Conservation (phyloP, 352 stramenopile species). For the Phytopythium montanum region DNA sequence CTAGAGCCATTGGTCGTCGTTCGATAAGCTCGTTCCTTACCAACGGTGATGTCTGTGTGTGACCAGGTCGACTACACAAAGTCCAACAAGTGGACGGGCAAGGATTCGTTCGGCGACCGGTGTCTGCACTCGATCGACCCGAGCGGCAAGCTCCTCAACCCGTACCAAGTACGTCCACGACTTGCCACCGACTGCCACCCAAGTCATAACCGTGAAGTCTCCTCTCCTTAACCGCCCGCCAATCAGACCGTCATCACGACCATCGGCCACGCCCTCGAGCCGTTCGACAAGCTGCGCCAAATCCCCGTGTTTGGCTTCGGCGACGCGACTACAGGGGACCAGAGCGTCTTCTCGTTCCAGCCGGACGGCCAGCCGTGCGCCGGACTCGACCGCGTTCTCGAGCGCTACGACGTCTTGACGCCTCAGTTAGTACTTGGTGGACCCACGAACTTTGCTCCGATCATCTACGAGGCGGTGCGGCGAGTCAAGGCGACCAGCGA, state of each 20-base stretch:
- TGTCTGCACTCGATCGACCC: constrained; percentile 78
- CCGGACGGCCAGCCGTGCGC: constrained; percentile 30
- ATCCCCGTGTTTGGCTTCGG: constrained; percentile 80
- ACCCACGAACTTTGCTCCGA: constrained; percentile 76
- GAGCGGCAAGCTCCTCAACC: constrained; percentile 35
- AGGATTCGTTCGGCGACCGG: constrained; percentile 49
- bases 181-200: too few species aligned
- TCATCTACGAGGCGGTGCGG: constrained; percentile 69
- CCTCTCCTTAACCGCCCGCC: neutral
- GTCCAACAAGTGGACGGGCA: constrained; percentile 74
- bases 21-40: neutral
- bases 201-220: neutral
- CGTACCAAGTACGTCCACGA: constrained; percentile 51
- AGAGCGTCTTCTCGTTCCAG: constrained; percentile 50
- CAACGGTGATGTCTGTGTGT: neutral
- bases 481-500: constrained; percentile 36
- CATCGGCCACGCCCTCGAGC: constrained; percentile 57
- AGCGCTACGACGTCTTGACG: constrained; percentile 48
- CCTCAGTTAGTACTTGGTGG: constrained; percentile 44
- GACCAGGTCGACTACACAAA: constrained; percentile 74
- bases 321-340: constrained; percentile 49
- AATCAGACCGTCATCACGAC: constrained; percentile 60
- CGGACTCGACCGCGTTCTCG: constrained; percentile 53
- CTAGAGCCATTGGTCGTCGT: neutral
- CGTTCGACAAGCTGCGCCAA: constrained; percentile 66